Evolutionary conservation across 1,139 yeast species (phyloP), one percentile per base, ranked within the genome.

Genomic region (Blastobotrys apis): DNA sequence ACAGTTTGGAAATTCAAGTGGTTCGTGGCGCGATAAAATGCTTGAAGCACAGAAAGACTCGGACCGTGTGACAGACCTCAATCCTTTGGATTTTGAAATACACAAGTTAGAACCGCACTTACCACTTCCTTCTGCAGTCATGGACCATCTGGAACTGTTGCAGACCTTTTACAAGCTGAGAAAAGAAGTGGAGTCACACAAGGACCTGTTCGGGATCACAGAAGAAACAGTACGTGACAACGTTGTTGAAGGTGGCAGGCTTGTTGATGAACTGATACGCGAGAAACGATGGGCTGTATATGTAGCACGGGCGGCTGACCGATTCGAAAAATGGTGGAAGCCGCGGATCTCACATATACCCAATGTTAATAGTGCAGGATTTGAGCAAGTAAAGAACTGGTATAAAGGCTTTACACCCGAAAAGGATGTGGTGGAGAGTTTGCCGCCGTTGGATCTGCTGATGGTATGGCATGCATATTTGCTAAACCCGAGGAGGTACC

Each of bases 391-490:
- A 20, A 13, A n/a, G 5, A 29, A n/a, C 33, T 15, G 5, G 33
- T 21, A 5, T 10, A 16, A 15, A 31, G 6, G 20, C 33, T 21
- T 5, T 10, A 5, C 17, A 13, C 12, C 10, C 6, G 27, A 20
- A 5, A 13, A n/a, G 36, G n/a, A 12, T 9, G 19, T 36, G 33
- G 33, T 12, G 3, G 19, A 31, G 19, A 16, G 33, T 31, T 31
- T 66, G 26, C 71, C 72, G 2, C 71, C 71, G 2, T 50, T 68
- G 34, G 73, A 69, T 48, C 64, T 70, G 5, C 39, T 69, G 6
- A 59, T 69, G 66, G 69, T 69, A 1, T 71, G 74, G 74, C 72
- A 71, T 51, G 50, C 68, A 2, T 63, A 60, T 44, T 47, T 63
- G 48, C 52, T 66, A 45, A 63, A 60, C 41, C 68, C 69, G 2